These are phyloP conservation scores for Ogataea degrootiae DNA, from an alignment of 805 yeast genomes.

Conservation along the genomic window DNA sequence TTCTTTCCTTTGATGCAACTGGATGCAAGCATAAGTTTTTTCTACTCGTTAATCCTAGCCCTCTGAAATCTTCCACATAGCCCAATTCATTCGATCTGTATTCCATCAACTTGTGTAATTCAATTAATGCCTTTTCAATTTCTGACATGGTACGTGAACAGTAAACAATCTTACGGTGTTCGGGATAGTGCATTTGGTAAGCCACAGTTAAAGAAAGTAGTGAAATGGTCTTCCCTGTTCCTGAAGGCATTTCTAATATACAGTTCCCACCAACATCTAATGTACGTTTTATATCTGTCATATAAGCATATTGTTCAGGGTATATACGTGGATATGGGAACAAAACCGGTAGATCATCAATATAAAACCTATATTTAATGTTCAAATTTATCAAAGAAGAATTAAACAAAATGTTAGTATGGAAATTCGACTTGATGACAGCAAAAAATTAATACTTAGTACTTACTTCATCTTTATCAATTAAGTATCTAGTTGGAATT, in stretches of 20 bases:
- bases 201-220: slow-evolving; percentile 88
- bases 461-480: slow-evolving; percentile 14
- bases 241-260: slow-evolving; percentile 98
- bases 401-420: neutral
- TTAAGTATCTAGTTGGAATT: neutral
- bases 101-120: slow-evolving; percentile 82
- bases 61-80: slow-evolving; percentile 83
- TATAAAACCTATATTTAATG: slow-evolving; percentile 55
- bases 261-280: slow-evolving; percentile 96
- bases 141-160: slow-evolving; percentile 99
- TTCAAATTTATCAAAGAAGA: slow-evolving; percentile 10
- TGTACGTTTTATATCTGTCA: slow-evolving; percentile 92
- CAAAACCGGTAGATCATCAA: slow-evolving; percentile 92
- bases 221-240: slow-evolving; percentile 96
- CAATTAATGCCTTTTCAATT: slow-evolving; percentile 94
- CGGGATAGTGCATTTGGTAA: slow-evolving; percentile 90
- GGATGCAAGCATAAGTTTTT: slow-evolving; percentile 94
- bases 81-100: slow-evolving; percentile 82
- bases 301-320: slow-evolving; percentile 97
- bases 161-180: slow-evolving; percentile 88
- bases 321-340: slow-evolving; percentile 96
- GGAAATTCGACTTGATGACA: neutral
- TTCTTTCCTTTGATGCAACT: slow-evolving; percentile 76
- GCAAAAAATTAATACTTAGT: neutral
- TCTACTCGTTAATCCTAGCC: slow-evolving; percentile 90